phyloP scores from a whole-genome alignment of 192 early-diverging fungal genomes.

The Backusella circina region DNA sequence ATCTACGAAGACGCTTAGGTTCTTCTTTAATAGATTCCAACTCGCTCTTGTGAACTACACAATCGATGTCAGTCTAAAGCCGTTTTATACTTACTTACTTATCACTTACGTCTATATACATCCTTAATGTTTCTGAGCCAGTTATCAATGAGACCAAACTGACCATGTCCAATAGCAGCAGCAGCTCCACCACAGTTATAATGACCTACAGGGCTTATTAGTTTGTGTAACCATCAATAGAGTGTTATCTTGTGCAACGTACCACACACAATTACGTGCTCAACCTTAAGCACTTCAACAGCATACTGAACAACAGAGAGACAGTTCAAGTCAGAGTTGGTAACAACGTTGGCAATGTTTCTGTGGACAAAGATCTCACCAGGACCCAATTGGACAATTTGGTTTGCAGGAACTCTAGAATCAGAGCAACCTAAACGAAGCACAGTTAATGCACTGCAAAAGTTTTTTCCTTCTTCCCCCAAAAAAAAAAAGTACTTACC shows the following conservation, averaged over 20 bases:
- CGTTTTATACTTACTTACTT: background rate
- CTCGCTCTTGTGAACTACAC: conserved; percentile 27
- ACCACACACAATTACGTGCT: conserved; percentile 92
- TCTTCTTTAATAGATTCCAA: conserved; percentile 40
- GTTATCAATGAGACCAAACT: conserved; percentile 81
- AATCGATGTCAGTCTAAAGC: background rate
- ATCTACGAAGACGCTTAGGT: conserved; percentile 40
- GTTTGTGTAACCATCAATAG: background rate
- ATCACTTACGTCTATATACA: conserved; percentile 62
- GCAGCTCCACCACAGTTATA: conserved; percentile 71
- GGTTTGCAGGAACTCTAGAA: conserved; percentile 86
- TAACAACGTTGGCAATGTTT: conserved; percentile 94
- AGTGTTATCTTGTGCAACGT: background rate
- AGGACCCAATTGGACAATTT: conserved; percentile 60
- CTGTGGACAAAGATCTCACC: conserved; percentile 96
- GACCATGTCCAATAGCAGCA: conserved; percentile 53
- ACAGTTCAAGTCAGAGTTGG: conserved; percentile 74
- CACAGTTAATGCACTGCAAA: background rate
- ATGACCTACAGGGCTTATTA: conserved; percentile 39
- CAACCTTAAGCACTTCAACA: conserved; percentile 86
- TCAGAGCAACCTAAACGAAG: conserved; percentile 75
- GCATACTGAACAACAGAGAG: conserved; percentile 92
- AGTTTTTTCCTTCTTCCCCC: background rate
- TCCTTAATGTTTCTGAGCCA: conserved; percentile 92
- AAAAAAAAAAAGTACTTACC: conserved; percentile 29